phyloP scores from a whole-genome alignment of 2,329 filamentous ascomycete genomes.

The Exophiala bonariae region DNA sequence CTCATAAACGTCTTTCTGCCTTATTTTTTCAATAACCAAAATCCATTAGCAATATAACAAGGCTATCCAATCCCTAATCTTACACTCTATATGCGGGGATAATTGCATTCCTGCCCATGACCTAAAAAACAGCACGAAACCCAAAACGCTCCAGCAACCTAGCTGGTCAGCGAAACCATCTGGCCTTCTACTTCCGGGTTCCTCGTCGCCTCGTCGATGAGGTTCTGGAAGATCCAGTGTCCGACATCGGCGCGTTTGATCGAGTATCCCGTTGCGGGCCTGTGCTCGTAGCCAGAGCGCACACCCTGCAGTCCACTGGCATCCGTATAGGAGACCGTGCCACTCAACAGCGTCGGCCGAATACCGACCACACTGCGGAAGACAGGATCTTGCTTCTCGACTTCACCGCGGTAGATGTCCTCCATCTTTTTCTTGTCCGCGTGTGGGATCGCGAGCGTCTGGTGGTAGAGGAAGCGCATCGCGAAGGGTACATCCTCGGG shows the following conservation, averaged over 20 bases:
- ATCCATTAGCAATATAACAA: too few species aligned
- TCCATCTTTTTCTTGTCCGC: conserved; percentile 41
- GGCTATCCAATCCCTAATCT: too few species aligned
- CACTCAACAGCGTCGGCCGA: conserved; percentile 36
- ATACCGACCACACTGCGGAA: conserved; percentile 31
- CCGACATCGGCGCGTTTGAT: conserved; percentile 38
- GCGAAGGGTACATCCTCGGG: conserved; percentile 31
- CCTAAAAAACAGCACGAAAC: too few species aligned
- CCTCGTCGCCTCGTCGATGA: conserved; percentile 23
- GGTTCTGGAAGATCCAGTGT: conserved; percentile 35
- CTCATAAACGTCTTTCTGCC: too few species aligned
- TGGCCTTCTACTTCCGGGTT: conserved; percentile 23
- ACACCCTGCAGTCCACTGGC: conserved; percentile 31
- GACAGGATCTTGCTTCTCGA: conserved; percentile 32
- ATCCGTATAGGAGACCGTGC: conserved; percentile 20
- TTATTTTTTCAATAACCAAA: too few species aligned
- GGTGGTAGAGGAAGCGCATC: conserved; percentile 36
- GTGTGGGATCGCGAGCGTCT: conserved; percentile 33
- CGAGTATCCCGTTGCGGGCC: conserved; percentile 35
- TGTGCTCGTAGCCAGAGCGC: conserved; percentile 30
- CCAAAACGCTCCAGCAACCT: too few species aligned
- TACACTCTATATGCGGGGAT: too few species aligned
- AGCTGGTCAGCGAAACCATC: conserved; percentile 27
- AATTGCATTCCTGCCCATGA: too few species aligned
- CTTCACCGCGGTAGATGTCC: conserved; percentile 30